These are phyloP conservation scores for Hortaea sp. DNA, from an alignment of 2,329 filamentous ascomycete species.

Conservation along the genomic window DNA sequence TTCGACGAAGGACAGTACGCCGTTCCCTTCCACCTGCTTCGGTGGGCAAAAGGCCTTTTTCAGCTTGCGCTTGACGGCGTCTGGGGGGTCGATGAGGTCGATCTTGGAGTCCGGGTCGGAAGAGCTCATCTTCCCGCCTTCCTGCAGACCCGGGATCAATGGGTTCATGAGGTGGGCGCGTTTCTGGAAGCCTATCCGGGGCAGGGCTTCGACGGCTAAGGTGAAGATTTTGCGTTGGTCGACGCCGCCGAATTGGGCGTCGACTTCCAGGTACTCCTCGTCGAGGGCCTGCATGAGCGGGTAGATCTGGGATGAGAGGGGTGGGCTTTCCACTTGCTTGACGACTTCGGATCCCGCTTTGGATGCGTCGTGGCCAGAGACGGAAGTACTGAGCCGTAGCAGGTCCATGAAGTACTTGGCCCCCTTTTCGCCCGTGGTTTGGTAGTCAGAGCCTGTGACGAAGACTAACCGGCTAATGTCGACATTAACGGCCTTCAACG, in stretches of 20 bases:
- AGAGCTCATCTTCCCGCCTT: conserved; percentile 69
- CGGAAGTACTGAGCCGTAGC: conserved; percentile 61
- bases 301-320: conserved; percentile 67
- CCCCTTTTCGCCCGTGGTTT: conserved; percentile 55
- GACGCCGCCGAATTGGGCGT: conserved; percentile 74
- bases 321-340: conserved; percentile 74
- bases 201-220: conserved; percentile 73
- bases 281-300: conserved; percentile 84
- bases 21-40: conserved; percentile 71
- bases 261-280: conserved; percentile 78
- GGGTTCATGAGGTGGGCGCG: conserved; percentile 69
- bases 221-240: conserved; percentile 89
- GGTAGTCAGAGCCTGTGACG: conserved; percentile 57
- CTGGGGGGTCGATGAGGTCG: conserved; percentile 74
- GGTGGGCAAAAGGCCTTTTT: conserved; percentile 75
- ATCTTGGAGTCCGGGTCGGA: conserved; percentile 74
- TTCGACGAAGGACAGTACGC: conserved; percentile 76
- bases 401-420: conserved; percentile 75
- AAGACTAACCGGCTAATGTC: conserved; percentile 71
- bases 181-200: conserved; percentile 74
- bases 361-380: conserved; percentile 71
- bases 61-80: conserved; percentile 69
- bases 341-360: conserved; percentile 90
- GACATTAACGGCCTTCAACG: conserved; percentile 69
- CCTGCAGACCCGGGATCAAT: conserved; percentile 73